Conservation (phyloP, 768 basidiomycete genomes). For the Imleria badia region DNA sequence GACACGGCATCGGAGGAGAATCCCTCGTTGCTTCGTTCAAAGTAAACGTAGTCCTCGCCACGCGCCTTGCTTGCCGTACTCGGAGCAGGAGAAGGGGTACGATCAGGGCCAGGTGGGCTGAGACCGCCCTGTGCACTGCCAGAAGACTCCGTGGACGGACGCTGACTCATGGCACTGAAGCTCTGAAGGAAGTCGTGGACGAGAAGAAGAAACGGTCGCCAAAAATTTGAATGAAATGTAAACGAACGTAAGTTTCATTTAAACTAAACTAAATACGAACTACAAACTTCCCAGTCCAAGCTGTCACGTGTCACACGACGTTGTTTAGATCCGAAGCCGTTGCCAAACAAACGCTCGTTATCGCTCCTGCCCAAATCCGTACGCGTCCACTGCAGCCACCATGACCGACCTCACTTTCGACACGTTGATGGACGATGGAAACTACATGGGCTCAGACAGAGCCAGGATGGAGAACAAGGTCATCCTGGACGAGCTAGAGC, state of each 20-base stretch:
- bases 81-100: constrained; percentile 30
- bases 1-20: constrained; percentile 88
- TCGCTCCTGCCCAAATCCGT: constrained; percentile 12
- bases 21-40: constrained; percentile 78
- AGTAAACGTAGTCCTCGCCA: constrained; percentile 82
- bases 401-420: constrained; percentile 81
- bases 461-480: constrained; percentile 81
- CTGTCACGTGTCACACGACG: constrained; percentile 6
- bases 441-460: constrained; percentile 70
- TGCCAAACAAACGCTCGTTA: constrained; percentile 35
- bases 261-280: not conserved
- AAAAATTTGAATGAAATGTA: constrained; percentile 15
- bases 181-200: constrained; percentile 4
- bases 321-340: constrained; percentile 34
- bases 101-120: constrained; percentile 25
- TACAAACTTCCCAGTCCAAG: not conserved
- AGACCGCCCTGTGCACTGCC: constrained; percentile 15
- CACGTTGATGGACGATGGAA: constrained; percentile 75
- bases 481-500: constrained; percentile 92
- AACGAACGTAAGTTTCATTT: constrained; percentile 29
- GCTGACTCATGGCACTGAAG: constrained; percentile 28
- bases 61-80: constrained; percentile 31
- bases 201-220: constrained; percentile 5
- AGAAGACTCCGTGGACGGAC: constrained; percentile 29
- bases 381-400: constrained; percentile 13